phyloP scores from a whole-genome alignment of 805 yeast genomes.

The Barnettozyma sp. region DNA sequence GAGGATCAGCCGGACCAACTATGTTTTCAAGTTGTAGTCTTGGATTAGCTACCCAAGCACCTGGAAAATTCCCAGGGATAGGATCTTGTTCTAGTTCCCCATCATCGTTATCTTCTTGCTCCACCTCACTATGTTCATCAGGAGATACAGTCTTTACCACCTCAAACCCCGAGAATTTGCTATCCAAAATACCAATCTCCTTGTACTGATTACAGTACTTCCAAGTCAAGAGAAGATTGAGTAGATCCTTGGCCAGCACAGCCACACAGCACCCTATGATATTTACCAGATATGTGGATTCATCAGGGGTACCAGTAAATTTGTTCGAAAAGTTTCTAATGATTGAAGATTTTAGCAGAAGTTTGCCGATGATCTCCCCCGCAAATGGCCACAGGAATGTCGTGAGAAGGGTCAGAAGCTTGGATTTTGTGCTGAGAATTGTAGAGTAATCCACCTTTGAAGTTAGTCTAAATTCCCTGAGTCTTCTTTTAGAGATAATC shows the following conservation, averaged over 20 bases:
- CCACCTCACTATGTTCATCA: not conserved
- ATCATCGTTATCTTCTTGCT: not conserved
- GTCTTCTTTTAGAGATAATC: slow-evolving; percentile 10
- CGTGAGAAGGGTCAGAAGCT: slow-evolving; percentile 15
- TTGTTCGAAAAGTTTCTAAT: slow-evolving; percentile 20
- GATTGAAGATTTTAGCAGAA: slow-evolving; percentile 21
- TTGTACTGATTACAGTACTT: slow-evolving; percentile 25
- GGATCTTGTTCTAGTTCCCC: slow-evolving; percentile 1
- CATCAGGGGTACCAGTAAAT: slow-evolving; percentile 31
- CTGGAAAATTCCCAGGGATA: not conserved
- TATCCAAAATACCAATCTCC: slow-evolving; percentile 18
- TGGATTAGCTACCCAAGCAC: not conserved
- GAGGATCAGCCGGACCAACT: not conserved
- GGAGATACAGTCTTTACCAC: not conserved
- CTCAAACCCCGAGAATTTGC: slow-evolving; percentile 9
- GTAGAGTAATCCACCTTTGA: slow-evolving; percentile 26
- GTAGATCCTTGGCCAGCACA: slow-evolving; percentile 27
- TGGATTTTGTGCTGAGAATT: slow-evolving; percentile 19
- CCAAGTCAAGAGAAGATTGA: slow-evolving; percentile 29
- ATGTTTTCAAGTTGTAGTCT: not conserved
- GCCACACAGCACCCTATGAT: slow-evolving; percentile 29
- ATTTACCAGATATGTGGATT: slow-evolving; percentile 28
- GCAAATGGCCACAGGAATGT: slow-evolving; percentile 24
- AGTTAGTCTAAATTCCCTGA: slow-evolving; percentile 25
- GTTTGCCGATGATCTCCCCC: slow-evolving; percentile 24